Evolutionary conservation across 129 eudicot species (phyloP).

Genomic region (Silybum marianum): DNA sequence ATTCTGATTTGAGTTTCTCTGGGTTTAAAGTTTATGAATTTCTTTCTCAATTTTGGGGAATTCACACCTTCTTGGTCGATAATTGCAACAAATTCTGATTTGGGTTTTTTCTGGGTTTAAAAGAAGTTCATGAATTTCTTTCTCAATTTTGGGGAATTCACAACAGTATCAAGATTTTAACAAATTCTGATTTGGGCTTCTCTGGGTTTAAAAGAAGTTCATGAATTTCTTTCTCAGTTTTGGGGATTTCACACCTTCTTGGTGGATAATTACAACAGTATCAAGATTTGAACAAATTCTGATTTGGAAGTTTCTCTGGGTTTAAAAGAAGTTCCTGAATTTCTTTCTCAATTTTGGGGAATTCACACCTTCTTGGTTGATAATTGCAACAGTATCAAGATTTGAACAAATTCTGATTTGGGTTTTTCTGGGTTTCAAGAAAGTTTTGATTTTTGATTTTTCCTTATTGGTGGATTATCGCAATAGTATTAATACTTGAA

Average conservation of each 20-base stretch:
- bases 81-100: conserved; percentile 13
- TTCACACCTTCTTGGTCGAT: neutral
- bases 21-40: neutral
- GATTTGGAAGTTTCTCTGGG: too few relatives aligned
- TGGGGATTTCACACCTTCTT: too few relatives aligned
- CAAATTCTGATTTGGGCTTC: too few relatives aligned
- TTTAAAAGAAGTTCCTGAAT: neutral
- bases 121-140: neutral
- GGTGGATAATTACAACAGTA: too few relatives aligned
- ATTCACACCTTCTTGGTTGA: neutral
- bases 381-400: neutral
- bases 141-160: neutral
- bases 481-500: too few relatives aligned
- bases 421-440: neutral
- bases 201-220: too few relatives aligned
- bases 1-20: too few relatives aligned
- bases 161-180: too few relatives aligned
- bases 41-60: neutral
- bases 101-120: neutral
- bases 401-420: conserved; percentile 4
- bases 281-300: too few relatives aligned
- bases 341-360: neutral
- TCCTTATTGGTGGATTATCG: neutral
- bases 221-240: too few relatives aligned
- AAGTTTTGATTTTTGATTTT: neutral